These are phyloP conservation scores for Arthrobotrys sinensis DNA, from an alignment of 2,329 filamentous ascomycete genomes.

Conservation along the genomic window DNA sequence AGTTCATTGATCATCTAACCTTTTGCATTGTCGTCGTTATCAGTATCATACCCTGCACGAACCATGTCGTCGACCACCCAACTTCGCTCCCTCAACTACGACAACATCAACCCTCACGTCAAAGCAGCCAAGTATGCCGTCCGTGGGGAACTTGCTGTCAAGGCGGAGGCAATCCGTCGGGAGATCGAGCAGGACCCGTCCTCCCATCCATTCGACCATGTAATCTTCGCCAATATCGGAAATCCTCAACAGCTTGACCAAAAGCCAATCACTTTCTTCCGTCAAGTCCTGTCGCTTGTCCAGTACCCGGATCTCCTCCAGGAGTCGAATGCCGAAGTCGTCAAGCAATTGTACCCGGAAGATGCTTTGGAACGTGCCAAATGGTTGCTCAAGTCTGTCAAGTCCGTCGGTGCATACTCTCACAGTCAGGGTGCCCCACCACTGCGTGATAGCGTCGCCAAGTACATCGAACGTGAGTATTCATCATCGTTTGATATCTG, in stretches of 20 bases:
- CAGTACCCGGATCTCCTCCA: constrained; percentile 91
- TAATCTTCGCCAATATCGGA: constrained; percentile 98
- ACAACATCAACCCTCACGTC: constrained; percentile 94
- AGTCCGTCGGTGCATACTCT: constrained; percentile 96
- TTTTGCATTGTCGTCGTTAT: neutral
- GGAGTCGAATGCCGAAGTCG: constrained; percentile 80
- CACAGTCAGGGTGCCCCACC: constrained; percentile 89
- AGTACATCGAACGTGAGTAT: constrained; percentile 86
- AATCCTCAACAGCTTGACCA: constrained; percentile 99
- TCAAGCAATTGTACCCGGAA: constrained; percentile 83
- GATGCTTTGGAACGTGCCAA: constrained; percentile 89
- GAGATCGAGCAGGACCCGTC: constrained; percentile 70
- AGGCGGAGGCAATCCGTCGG: constrained; percentile 87
- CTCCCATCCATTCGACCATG: constrained; percentile 84
- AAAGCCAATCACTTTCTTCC: constrained; percentile 99
- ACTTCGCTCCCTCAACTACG: constrained; percentile 76
- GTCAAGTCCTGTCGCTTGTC: constrained; percentile 91
- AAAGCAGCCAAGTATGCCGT: constrained; percentile 94
- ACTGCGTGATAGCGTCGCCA: constrained; percentile 89
- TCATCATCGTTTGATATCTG: constrained; percentile 11
- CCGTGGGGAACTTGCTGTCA: constrained; percentile 92
- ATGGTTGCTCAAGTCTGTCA: constrained; percentile 84
- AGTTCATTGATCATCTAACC: constrained; percentile 23
- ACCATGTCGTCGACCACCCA: constrained; percentile 69
- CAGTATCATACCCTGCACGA: constrained; percentile 61